Conservation (phyloP, 179 eudicot genomes). For the Pouteria campechiana region DNA sequence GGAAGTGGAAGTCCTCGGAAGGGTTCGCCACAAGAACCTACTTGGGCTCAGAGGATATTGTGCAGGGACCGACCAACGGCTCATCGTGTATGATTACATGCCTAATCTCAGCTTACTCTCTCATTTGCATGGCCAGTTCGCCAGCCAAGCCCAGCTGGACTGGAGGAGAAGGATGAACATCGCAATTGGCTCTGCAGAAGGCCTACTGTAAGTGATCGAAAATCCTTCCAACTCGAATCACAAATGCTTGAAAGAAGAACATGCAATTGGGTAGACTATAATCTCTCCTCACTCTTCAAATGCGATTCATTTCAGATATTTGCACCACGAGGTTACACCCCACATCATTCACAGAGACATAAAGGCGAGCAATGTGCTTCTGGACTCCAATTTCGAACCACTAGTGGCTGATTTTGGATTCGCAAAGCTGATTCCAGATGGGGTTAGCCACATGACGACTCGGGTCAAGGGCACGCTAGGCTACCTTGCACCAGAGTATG, state of each 20-base stretch:
- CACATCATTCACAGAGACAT: constrained; percentile 44
- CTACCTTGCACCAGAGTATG: constrained; percentile 35
- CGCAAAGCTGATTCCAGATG: constrained; percentile 43
- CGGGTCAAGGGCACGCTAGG: constrained; percentile 37
- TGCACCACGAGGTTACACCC: constrained; percentile 39
- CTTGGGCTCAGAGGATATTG: constrained; percentile 40
- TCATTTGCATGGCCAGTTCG: constrained; percentile 44
- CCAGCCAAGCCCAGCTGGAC: constrained; percentile 26
- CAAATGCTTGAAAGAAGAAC: no score
- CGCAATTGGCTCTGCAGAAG: constrained; percentile 40
- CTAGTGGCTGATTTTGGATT: constrained; percentile 44
- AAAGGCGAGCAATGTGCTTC: constrained; percentile 38
- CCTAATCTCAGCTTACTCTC: constrained; percentile 46
- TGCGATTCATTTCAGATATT: constrained; percentile 15
- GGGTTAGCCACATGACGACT: constrained; percentile 45
- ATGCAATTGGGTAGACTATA: no score
- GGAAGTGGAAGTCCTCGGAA: constrained; percentile 46
- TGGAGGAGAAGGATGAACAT: constrained; percentile 40
- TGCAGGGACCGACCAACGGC: constrained; percentile 30
- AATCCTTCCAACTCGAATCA: no score
- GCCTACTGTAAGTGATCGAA: constrained; percentile 37
- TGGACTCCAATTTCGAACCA: constrained; percentile 36
- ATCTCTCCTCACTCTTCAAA: not conserved
- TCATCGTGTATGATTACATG: constrained; percentile 52
- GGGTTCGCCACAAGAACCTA: constrained; percentile 46